phyloP scores from a whole-genome alignment of 768 basidiomycete genomes.

The Trametes sanguinea region DNA sequence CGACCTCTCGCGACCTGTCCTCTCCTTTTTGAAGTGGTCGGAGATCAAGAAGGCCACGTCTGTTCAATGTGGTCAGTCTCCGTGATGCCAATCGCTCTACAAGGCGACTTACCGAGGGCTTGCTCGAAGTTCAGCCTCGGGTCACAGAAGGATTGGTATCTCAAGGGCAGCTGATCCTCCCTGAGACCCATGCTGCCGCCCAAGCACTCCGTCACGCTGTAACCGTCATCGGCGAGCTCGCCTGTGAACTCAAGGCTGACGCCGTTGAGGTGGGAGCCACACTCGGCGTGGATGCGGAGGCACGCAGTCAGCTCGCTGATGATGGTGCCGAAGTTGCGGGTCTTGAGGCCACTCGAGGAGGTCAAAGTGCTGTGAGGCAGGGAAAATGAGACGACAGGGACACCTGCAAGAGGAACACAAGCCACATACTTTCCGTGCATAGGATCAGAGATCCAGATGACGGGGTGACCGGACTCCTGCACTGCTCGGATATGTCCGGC shows the following conservation, averaged over 20 bases:
- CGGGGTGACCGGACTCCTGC: slow-evolving; percentile 77
- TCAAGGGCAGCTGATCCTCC: slow-evolving; percentile 85
- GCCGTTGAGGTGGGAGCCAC: slow-evolving; percentile 72
- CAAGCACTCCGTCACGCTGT: slow-evolving; percentile 94
- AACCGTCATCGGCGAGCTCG: slow-evolving; percentile 86
- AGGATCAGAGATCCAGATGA: slow-evolving; percentile 94
- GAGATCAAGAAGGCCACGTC: slow-evolving; percentile 88
- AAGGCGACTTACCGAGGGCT: slow-evolving; percentile 67
- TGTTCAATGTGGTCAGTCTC: slow-evolving; percentile 26
- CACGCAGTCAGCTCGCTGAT: slow-evolving; percentile 84
- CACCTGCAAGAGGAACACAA: no score
- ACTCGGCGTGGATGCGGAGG: slow-evolving; percentile 75
- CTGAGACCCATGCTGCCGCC: slow-evolving; percentile 95
- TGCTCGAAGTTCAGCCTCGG: slow-evolving; percentile 94
- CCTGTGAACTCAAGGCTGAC: slow-evolving; percentile 74
- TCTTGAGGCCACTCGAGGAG: slow-evolving; percentile 81
- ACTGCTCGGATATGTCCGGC: slow-evolving; percentile 83
- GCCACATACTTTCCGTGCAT: slow-evolving; percentile 94
- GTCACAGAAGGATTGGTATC: slow-evolving; percentile 97
- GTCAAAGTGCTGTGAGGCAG: slow-evolving; percentile 67
- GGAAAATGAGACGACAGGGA: neutral
- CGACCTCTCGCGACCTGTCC: slow-evolving; percentile 32
- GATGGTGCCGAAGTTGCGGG: slow-evolving; percentile 86
- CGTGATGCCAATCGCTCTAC: neutral
- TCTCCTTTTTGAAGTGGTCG: slow-evolving; percentile 74